phyloP scores from a whole-genome alignment of 345 rosid species.

The Laguncularia racemosa region DNA sequence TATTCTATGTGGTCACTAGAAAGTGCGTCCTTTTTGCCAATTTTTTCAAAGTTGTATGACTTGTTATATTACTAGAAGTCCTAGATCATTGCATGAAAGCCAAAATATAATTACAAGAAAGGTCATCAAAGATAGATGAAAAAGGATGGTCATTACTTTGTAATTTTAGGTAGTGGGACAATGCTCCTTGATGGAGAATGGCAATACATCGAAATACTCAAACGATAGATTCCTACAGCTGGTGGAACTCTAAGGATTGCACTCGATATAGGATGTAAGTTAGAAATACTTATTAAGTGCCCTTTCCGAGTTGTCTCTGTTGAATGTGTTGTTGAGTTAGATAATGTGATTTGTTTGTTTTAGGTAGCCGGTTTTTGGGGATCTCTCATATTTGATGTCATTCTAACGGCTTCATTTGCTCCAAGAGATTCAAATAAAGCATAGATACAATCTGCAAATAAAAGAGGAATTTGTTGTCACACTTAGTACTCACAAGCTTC shows the following conservation, averaged over 20 bases:
- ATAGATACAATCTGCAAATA: constrained; percentile 79
- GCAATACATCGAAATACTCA: constrained; percentile 66
- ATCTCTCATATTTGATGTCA: constrained; percentile 49
- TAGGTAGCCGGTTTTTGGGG: constrained; percentile 96
- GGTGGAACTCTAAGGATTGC: constrained; percentile 69
- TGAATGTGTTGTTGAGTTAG: not conserved
- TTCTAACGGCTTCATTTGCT: constrained; percentile 66
- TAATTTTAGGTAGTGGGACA: constrained; percentile 85
- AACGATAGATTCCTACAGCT: constrained; percentile 57
- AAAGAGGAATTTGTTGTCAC: constrained; percentile 89
- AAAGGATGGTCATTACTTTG: constrained; percentile 59
- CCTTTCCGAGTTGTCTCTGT: not conserved
- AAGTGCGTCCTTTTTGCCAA: too few relatives aligned
- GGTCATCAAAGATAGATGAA: constrained; percentile 98
- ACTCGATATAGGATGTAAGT: constrained; percentile 95
- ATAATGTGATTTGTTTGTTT: constrained; percentile 1
- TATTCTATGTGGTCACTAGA: too few relatives aligned
- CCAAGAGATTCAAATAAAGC: constrained; percentile 91
- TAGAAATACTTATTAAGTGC: constrained; percentile 16
- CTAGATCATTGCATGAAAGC: too few relatives aligned
- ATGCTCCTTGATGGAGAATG: constrained; percentile 86
- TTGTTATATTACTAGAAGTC: too few relatives aligned
- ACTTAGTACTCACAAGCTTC: constrained; percentile 94
- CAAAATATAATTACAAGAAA: constrained; percentile 76
- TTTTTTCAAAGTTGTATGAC: too few relatives aligned